These are phyloP conservation scores for Stramenopiles sp. DNA, from an alignment of 352 stramenopile genomes.

Conservation along the genomic window DNA sequence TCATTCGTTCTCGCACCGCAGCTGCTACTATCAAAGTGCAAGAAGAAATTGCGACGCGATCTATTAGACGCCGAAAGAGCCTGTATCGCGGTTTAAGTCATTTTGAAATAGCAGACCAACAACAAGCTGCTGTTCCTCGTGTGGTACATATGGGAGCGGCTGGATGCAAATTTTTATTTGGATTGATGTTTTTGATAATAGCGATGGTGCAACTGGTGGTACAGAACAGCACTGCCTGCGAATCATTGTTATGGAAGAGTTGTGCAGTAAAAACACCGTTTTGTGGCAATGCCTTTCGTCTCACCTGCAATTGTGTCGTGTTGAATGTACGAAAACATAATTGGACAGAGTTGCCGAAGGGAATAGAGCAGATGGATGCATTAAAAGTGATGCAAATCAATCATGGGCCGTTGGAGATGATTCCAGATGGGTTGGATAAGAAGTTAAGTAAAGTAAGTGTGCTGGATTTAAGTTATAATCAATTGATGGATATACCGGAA, in stretches of 20 bases:
- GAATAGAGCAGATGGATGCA: not conserved
- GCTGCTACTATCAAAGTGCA: too few species aligned
- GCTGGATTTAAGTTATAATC: constrained; percentile 11
- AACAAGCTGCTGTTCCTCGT: not conserved
- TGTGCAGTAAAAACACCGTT: not conserved
- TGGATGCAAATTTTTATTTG: not conserved
- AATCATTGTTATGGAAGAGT: not conserved
- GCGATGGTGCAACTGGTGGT: not conserved
- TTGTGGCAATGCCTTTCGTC: not conserved
- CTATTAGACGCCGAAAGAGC: not conserved
- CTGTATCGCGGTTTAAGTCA: not conserved
- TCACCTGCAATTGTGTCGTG: not conserved
- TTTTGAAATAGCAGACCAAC: not conserved
- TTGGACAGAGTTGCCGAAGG: constrained; percentile 2
- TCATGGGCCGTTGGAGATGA: not conserved
- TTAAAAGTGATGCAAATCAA: constrained; percentile 4
- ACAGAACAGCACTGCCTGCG: not conserved
- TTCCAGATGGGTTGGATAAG: not conserved
- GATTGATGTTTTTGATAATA: not conserved
- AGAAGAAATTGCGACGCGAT: not conserved
- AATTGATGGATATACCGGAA: not conserved
- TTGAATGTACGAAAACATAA: constrained; percentile 4
- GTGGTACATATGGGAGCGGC: not conserved
- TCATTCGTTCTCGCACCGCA: not conserved
- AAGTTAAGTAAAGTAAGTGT: not conserved